These are phyloP conservation scores for Rhipidocladum racemiflorum DNA, from an alignment of 176 grass and related monocot genomes.

Conservation along the genomic window DNA sequence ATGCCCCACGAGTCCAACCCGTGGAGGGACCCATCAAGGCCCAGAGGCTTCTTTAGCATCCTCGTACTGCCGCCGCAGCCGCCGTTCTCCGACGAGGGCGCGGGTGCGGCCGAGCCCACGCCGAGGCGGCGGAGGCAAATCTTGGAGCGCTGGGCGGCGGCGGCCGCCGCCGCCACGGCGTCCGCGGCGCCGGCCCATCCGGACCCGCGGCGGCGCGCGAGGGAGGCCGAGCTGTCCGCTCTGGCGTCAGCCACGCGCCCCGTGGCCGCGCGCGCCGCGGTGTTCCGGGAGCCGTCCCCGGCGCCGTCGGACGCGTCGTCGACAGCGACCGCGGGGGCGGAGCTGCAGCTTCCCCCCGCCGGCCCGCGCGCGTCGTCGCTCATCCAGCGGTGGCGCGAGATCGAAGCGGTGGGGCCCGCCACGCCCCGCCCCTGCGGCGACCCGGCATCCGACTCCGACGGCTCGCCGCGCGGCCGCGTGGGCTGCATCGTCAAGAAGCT, in stretches of 20 bases:
- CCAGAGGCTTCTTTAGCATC: constrained; percentile 42
- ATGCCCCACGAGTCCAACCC: constrained; percentile 70
- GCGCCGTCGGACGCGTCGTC: constrained; percentile 48
- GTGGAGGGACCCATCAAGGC: constrained; percentile 52
- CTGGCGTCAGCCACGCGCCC: constrained; percentile 54
- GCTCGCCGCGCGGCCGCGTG: constrained; percentile 46
- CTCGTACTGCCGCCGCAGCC: constrained; percentile 37
- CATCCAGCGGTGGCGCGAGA: constrained; percentile 93
- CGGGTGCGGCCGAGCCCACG: background rate
- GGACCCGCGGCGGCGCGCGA: constrained; percentile 42
- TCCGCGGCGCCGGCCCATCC: constrained; percentile 20
- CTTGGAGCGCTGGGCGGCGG: constrained; percentile 66
- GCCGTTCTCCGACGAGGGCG: background rate
- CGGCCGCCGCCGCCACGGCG: constrained; percentile 27
- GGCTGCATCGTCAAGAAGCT: constrained; percentile 54
- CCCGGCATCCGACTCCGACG: constrained; percentile 28
- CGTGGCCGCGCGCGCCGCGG: constrained; percentile 52
- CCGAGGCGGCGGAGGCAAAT: constrained; percentile 47
- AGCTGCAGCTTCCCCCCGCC: constrained; percentile 27
- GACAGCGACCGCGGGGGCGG: background rate
- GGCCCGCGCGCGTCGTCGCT: constrained; percentile 82
- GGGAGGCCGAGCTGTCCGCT: constrained; percentile 57
- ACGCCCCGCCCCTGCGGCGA: constrained; percentile 25
- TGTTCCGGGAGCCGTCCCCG: constrained; percentile 45
- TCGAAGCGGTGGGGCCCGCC: constrained; percentile 56